Percentiles rank a stretch among this genome's conserved stretches.
Evolutionary conservation across 140 eudicot species (phyloP).

Genomic region (Ambrosia hybrid): DNA sequence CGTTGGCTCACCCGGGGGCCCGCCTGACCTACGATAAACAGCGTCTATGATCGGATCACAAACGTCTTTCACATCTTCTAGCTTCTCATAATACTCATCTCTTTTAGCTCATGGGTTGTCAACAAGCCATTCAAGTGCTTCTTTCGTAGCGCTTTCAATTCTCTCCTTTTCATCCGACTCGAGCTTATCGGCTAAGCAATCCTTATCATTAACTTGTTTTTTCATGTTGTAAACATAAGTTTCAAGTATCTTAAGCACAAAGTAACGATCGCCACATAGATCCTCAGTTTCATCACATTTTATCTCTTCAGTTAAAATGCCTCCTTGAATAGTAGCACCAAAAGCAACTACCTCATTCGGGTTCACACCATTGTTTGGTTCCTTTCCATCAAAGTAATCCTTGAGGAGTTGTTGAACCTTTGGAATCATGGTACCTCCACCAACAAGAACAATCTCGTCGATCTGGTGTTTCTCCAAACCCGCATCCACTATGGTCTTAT

Average conservation of each 20-base stretch:
- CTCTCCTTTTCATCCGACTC: conserved; percentile 76
- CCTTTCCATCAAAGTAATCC: conserved; percentile 34
- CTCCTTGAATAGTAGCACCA: conserved; percentile 83
- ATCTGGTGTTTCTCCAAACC: conserved; percentile 64
- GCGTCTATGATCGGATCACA: conserved; percentile 65
- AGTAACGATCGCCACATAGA: too few relatives aligned
- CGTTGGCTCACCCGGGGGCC: conserved; percentile 23
- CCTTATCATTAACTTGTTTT: conserved; percentile 66
- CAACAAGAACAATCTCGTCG: conserved; percentile 29
- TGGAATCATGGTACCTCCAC: conserved; percentile 86
- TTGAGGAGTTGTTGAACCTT: conserved; percentile 71
- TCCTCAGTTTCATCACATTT: too few relatives aligned
- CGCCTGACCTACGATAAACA: conserved; percentile 62
- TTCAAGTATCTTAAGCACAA: conserved; percentile 63
- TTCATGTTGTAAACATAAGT: conserved; percentile 79
- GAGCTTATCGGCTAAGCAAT: conserved; percentile 65
- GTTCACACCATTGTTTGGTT: background rate
- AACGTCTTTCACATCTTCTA: conserved; percentile 71
- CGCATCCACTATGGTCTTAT: conserved; percentile 87
- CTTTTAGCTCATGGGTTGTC: conserved; percentile 79
- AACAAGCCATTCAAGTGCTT: conserved; percentile 82
- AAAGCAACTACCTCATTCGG: conserved; percentile 88
- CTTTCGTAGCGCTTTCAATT: conserved; percentile 75
- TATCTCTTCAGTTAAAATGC: conserved; percentile 63
- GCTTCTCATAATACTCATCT: conserved; percentile 72